Percentiles rank a stretch among this genome's conserved stretches.
phyloP scores from a whole-genome alignment of 176 grass and related monocot species.

The Aechmea fasciata region DNA sequence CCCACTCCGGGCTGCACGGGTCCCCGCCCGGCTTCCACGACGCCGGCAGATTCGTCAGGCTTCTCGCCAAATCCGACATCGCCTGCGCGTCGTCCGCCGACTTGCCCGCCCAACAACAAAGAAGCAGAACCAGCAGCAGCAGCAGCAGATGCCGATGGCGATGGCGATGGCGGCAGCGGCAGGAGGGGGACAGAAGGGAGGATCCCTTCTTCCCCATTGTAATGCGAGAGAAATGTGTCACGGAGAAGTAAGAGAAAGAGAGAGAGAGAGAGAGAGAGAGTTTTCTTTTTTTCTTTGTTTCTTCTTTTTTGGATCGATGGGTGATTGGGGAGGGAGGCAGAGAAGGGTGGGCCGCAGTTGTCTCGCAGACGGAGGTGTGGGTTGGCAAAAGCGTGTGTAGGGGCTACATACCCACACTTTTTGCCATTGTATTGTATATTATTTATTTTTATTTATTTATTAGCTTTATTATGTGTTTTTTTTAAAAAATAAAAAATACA shows the following conservation, averaged over 20 bases:
- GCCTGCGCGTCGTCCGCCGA: conserved; percentile 32
- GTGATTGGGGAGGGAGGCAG: not conserved
- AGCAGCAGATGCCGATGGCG: not conserved
- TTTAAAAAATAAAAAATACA: too few species aligned
- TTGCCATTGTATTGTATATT: too few species aligned
- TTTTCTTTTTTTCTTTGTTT: not conserved
- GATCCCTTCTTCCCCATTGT: conserved; percentile 42
- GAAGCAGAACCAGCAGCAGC: conserved; percentile 5
- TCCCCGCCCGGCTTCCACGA: conserved; percentile 31
- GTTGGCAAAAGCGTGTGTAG: conserved; percentile 3
- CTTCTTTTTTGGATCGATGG: not conserved
- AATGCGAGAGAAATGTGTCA: not conserved
- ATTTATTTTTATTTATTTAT: too few species aligned
- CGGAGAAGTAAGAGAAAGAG: conserved; percentile 9
- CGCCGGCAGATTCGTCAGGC: conserved; percentile 31
- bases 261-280: not conserved
- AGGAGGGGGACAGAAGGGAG: conserved; percentile 9
- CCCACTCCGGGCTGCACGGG: conserved; percentile 31
- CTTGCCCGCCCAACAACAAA: conserved; percentile 8
- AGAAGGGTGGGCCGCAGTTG: not conserved
- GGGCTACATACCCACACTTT: not conserved
- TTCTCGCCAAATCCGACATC: conserved; percentile 46
- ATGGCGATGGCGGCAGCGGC: too few species aligned
- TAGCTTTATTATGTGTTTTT: too few species aligned
- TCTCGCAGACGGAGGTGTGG: not conserved